Evolutionary conservation across 257 asterid genomes (phyloP), one percentile per base, ranked within the genome.

Genomic region (Ilex asprella): DNA sequence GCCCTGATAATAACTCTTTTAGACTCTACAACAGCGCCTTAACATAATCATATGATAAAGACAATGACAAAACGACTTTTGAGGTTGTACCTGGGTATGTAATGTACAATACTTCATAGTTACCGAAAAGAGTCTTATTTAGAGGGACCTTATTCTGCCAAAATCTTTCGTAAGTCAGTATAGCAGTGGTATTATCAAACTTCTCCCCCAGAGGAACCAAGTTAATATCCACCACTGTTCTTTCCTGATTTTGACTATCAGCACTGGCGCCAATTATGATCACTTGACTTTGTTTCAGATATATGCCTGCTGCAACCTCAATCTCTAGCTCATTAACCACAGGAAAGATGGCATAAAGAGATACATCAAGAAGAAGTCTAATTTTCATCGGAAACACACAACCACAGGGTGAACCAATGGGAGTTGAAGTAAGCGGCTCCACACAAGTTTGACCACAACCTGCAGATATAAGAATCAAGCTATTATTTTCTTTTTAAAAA

Each of bases 311-410:
- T 57, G 99, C 99, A 70, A 93, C 79, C 87, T 93, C 95, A 72
- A 85, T 81, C 74, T 79, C 99, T 49, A 93, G 78, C 75, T 79
- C 90, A 21, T 74, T 82, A 65, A 89, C 96, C 73, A 76, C 86
- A 7, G 97, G 94, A 64, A 93, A 93, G 64, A 93, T 74, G 61
- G 91, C 86, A 67, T 80, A 89, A 16, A 82, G 83, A 6, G 91
- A 72, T 31, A 85, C 95, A 62, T 86, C 91, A 39, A 93, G 74
- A 67, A 81, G 81, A 79, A 93, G 95, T 78, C 78, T 84, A 78
- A 93, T 86, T 84, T 77, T 93, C 99, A 93, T 93, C 35, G 99
- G 97, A 62, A 87, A 61, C 62, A 93, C 94, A 60, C 99, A 93
- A 64, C 83, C 85, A 77, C 97, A 89, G n/a, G 92, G 89, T 59